Conservation (phyloP, 2,329 filamentous ascomycete species). For the Drechslera avenae region DNA sequence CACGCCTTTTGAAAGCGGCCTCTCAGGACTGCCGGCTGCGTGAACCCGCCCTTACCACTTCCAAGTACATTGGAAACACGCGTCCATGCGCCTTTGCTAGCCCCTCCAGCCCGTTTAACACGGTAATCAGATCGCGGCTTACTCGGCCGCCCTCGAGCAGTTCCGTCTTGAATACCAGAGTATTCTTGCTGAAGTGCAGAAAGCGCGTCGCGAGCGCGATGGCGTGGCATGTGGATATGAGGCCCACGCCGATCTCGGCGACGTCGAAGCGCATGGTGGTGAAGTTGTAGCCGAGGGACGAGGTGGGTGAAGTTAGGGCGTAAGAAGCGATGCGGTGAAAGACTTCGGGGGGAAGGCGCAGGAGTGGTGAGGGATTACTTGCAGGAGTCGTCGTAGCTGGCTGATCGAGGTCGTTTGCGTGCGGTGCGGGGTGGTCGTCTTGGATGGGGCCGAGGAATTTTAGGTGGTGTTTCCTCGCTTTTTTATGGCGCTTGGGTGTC, state of each 20-base stretch:
- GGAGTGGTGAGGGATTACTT: conserved; percentile 14
- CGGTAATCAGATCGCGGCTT: too few relatives aligned
- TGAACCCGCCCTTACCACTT: too few relatives aligned
- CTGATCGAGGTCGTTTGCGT: neutral
- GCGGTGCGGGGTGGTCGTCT: neutral
- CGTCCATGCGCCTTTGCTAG: too few relatives aligned
- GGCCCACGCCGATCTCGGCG: conserved; percentile 15
- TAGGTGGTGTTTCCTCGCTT: conserved; percentile 5
- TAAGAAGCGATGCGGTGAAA: conserved; percentile 17
- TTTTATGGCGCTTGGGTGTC: neutral
- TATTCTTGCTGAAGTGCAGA: conserved; percentile 16
- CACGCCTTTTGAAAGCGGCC: too few relatives aligned
- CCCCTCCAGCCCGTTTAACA: too few relatives aligned
- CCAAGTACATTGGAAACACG: too few relatives aligned
- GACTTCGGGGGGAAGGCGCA: conserved; percentile 21
- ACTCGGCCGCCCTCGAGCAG: too few relatives aligned
- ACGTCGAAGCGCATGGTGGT: conserved; percentile 16
- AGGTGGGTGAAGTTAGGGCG: conserved; percentile 12
- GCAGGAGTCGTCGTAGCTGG: neutral
- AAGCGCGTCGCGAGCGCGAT: conserved; percentile 18
- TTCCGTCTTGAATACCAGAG: conserved; percentile 15
- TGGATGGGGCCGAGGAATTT: neutral
- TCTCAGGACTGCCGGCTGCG: too few relatives aligned
- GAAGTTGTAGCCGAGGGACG: conserved; percentile 5
- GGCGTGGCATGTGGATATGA: conserved; percentile 20